Evolutionary conservation across 2,329 filamentous ascomycete genomes (phyloP).

Genomic region (Aaosphaeria arxii): DNA sequence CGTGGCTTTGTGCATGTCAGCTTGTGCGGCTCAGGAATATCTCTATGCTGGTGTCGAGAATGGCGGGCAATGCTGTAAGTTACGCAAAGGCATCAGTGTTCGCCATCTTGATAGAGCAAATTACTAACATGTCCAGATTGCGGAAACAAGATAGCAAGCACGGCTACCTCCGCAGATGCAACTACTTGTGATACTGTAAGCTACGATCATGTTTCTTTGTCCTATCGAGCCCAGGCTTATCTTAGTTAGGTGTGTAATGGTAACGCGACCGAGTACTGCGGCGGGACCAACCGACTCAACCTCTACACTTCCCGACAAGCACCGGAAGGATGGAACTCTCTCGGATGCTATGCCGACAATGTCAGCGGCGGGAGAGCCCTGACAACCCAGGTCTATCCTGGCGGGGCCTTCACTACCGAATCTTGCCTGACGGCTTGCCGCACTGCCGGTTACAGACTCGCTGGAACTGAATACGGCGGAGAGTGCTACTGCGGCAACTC

Average conservation of each 20-base stretch:
- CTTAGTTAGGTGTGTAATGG: slow-evolving; percentile 16
- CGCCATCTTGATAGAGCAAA: neutral
- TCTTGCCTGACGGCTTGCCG: slow-evolving; percentile 8
- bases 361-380: slow-evolving; percentile 7
- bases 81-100: neutral
- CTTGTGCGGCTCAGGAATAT: slow-evolving; percentile 11
- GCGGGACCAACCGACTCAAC: slow-evolving; percentile 2
- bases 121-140: slow-evolving; percentile 13
- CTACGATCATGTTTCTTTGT: neutral
- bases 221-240: neutral
- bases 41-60: slow-evolving; percentile 18
- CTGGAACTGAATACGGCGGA: slow-evolving; percentile 5
- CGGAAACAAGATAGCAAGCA: slow-evolving; percentile 9
- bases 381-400: slow-evolving; percentile 2
- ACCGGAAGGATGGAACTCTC: slow-evolving; percentile 1
- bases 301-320: slow-evolving; percentile 2
- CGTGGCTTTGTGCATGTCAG: slow-evolving; percentile 14
- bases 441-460: slow-evolving; percentile 3
- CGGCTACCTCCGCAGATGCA: slow-evolving; percentile 9
- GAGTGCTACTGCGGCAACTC: slow-evolving; percentile 11
- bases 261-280: slow-evolving; percentile 15
- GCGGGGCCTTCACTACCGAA: slow-evolving; percentile 5
- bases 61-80: slow-evolving; percentile 15
- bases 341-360: slow-evolving; percentile 10
- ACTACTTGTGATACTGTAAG: slow-evolving; percentile 38